Conservation (phyloP, 345 rosid genomes). For the Moringa oleifera region DNA sequence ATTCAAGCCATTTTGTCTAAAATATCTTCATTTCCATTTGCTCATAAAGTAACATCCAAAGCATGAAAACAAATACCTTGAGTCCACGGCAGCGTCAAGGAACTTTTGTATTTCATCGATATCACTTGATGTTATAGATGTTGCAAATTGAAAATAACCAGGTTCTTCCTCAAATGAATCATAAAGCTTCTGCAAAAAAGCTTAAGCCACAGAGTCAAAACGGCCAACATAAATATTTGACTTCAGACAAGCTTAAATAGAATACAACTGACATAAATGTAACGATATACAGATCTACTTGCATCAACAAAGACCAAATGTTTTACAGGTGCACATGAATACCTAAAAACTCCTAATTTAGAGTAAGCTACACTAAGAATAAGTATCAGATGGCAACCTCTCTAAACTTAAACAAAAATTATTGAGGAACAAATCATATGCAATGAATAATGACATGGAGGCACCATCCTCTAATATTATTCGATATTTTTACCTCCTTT, state of each 20-base stretch:
- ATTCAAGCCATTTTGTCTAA: no score
- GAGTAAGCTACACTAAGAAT: neutral
- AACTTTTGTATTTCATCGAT: constrained; percentile 89
- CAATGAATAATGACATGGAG: no score
- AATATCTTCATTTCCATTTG: neutral
- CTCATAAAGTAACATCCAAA: constrained; percentile 2
- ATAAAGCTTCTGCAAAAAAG: constrained; percentile 54
- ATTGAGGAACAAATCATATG: no score
- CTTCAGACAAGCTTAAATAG: neutral
- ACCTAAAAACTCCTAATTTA: neutral
- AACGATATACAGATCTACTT: neutral
- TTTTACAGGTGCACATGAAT: neutral
- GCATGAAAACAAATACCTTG: constrained; percentile 51
- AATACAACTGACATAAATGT: neutral
- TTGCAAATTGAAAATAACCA: constrained; percentile 85
- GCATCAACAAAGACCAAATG: neutral
- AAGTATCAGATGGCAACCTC: neutral
- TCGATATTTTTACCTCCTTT: no score
- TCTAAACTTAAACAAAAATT: no score
- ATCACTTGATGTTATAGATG: constrained; percentile 76
- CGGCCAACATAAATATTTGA: neutral
- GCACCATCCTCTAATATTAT: neutral
- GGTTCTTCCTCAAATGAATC: constrained; percentile 76
- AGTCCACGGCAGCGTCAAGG: constrained; percentile 78
- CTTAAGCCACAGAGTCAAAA: neutral